A percentile compares a stretch with the other conserved stretches of the same genome.
Evolutionary conservation across 306 rosid genomes (phyloP).

Genomic region (Vicia faba): DNA sequence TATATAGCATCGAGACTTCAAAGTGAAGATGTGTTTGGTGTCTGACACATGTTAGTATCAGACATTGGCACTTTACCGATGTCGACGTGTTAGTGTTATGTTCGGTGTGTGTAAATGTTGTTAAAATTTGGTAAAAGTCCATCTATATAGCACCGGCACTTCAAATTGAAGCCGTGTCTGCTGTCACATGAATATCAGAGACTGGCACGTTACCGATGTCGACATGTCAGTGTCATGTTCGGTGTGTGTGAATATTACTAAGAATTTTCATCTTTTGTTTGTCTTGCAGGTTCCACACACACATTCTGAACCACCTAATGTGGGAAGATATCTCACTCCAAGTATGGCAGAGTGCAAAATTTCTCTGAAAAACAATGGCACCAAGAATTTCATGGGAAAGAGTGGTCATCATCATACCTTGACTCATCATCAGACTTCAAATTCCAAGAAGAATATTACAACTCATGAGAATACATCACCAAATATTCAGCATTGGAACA

Average conservation of each 20-base stretch:
- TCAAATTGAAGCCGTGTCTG: too few relatives aligned
- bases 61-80: neutral
- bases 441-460: conserved; percentile 39
- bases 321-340: conserved; percentile 48
- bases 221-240: neutral
- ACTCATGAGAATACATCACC: conserved; percentile 78
- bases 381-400: conserved; percentile 52
- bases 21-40: neutral
- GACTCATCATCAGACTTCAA: conserved; percentile 44
- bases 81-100: neutral
- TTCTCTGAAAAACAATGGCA: conserved; percentile 47
- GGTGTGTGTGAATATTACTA: neutral
- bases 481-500: conserved; percentile 60
- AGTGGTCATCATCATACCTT: conserved; percentile 31
- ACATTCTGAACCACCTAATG: conserved; percentile 49
- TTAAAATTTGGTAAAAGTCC: neutral
- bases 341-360: conserved; percentile 42
- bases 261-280: neutral
- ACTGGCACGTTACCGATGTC: too few relatives aligned
- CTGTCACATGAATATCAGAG: too few relatives aligned
- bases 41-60: neutral
- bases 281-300: conserved; percentile 48
- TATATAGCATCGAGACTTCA: neutral
- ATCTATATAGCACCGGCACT: too few relatives aligned
- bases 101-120: neutral